phyloP scores from a whole-genome alignment of 768 basidiomycete genomes.

The Gyrodon lividus region DNA sequence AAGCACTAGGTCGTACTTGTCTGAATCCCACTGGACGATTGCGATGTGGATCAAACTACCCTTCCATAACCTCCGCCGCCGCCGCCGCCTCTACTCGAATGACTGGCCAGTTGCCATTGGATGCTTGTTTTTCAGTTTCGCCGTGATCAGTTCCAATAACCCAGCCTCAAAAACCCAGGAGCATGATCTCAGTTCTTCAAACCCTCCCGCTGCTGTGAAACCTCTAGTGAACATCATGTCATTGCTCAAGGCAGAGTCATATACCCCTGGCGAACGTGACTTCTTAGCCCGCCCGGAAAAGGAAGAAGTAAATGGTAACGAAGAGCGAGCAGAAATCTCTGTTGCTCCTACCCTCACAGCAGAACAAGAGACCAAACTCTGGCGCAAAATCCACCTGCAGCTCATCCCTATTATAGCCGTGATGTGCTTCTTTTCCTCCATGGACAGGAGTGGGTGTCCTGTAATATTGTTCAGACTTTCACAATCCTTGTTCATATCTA shows the following conservation, averaged over 20 bases:
- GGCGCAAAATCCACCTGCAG: constrained; percentile 51
- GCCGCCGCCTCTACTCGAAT: too few relatives aligned
- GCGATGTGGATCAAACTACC: too few relatives aligned
- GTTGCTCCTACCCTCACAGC: constrained; percentile 24
- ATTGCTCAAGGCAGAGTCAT: background rate
- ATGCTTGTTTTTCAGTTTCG: too few relatives aligned
- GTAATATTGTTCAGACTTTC: background rate
- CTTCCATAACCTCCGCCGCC: too few relatives aligned
- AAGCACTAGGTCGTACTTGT: too few relatives aligned
- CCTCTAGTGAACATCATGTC: too few relatives aligned
- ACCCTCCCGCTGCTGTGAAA: background rate
- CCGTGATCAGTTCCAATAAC: background rate
- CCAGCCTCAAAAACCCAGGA: background rate
- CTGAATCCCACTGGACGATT: too few relatives aligned
- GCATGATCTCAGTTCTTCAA: background rate
- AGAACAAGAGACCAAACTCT: constrained; percentile 50
- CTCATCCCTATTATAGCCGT: constrained; percentile 35
- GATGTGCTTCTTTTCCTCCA: constrained; percentile 60
- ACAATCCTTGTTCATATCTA: background rate
- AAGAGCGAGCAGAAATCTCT: background rate
- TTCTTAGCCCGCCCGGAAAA: too few relatives aligned
- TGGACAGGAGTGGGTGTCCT: constrained; percentile 50
- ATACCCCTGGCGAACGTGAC: too few relatives aligned
- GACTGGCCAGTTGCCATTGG: too few relatives aligned
- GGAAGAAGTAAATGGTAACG: constrained; percentile 30